Percentiles rank a stretch among this genome's conserved stretches.
Conservation (phyloP, 345 rosid species). For the Eucalyptus polyanthemos region DNA sequence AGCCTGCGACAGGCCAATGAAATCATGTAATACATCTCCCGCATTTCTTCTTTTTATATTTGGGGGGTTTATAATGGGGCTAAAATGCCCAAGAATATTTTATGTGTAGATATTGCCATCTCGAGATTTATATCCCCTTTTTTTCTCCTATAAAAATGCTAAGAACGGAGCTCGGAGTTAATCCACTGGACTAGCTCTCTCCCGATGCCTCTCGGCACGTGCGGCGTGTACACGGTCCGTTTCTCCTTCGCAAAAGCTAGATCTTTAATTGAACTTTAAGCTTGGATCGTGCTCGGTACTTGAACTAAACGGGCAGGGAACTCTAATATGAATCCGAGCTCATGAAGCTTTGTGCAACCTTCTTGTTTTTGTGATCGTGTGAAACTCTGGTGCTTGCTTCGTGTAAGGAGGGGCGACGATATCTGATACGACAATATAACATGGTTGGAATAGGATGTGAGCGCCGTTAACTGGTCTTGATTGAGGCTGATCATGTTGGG, state of each 20-base stretch:
- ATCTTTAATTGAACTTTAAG: background rate
- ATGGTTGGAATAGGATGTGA: background rate
- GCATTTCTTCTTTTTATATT: background rate
- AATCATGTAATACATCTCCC: background rate
- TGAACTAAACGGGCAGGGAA: background rate
- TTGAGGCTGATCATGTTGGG: background rate
- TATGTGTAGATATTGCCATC: background rate
- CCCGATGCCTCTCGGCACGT: background rate
- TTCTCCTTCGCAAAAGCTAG: background rate
- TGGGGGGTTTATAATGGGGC: background rate
- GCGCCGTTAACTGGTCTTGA: accelerated
- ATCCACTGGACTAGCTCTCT: background rate
- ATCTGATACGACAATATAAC: background rate
- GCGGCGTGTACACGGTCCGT: background rate
- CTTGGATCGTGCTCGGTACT: background rate
- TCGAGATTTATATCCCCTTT: background rate
- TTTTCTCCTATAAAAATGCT: background rate
- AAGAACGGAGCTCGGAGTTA: background rate
- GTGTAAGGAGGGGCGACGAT: too few species aligned
- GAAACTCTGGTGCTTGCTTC: background rate
- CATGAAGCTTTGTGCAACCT: background rate
- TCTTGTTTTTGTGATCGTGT: background rate
- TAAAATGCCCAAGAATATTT: background rate
- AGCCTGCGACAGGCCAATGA: background rate
- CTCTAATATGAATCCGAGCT: background rate